Evolutionary conservation across 768 basidiomycete genomes (phyloP), one percentile per base, ranked within the genome.

Genomic region (Candolleomyces aberdarensis): DNA sequence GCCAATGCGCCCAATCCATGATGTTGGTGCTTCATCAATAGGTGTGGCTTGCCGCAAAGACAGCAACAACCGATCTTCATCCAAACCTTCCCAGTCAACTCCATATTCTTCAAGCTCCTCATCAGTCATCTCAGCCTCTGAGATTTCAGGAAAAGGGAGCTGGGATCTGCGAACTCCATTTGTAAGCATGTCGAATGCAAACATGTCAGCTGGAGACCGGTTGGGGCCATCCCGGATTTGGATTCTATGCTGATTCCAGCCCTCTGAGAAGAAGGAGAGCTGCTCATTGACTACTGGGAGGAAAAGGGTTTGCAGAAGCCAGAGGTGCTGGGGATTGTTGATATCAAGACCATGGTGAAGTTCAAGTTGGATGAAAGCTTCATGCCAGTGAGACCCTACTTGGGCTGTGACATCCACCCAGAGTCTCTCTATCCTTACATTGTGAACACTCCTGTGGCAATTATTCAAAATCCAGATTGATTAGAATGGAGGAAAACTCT

Each of bases 221-320:
- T 5, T 43, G n/a, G 41, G 13, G 11, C n/a, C 41, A 13, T n/a
- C 5, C 2, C n/a, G 13, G n/a, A 43, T 11, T 13, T 5, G 11
- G 13, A 43, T 43, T 43, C n/a, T 43, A n/a, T 43, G 41, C 11
- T n/a, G n/a, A 5, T 43, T 43, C 41, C 41, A 43, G 5, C 41
- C 41, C 11, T 43, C n/a, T 11, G 41, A 1, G 3, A 11, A 43
- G n/a, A 13, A 11, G 11, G 2, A 5, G n/a, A 43, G 11, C 13
- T 43, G 13, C n/a, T 43, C 13, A 43, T 76, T 73, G 50, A 77
- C 69, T 0, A 52, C 49, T 0, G 41, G 22, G 11, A 79, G 71
- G 58, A 79, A 78, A 32, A 77, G 70, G 60, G 61, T 60, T 43
- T 76, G 75, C 2, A 76, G 67, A 10, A 78, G 68, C 75, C 76